A percentile compares a stretch with the other conserved stretches of the same genome.
These are phyloP conservation scores for Artemisia princeps DNA, from an alignment of 140 eudicot species.

Conservation along the genomic window DNA sequence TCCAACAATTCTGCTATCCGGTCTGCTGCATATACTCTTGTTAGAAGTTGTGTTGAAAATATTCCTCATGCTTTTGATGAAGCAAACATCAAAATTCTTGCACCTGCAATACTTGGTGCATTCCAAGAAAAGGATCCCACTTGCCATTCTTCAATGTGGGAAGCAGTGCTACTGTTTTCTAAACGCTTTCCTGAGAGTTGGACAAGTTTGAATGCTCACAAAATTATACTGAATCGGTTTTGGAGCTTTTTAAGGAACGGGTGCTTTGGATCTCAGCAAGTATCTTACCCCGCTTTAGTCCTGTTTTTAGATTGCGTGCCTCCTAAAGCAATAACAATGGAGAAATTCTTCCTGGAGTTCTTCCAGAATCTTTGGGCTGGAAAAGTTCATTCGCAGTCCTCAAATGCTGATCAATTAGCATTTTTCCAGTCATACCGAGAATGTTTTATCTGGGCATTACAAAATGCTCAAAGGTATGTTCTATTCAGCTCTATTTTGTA, in stretches of 20 bases:
- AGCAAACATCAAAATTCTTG: conserved; percentile 46
- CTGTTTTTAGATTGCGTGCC: conserved; percentile 64
- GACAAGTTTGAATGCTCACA: conserved; percentile 52
- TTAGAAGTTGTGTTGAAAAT: conserved; percentile 61
- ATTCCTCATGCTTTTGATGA: conserved; percentile 55
- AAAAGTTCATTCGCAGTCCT: conserved; percentile 43
- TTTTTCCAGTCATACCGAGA: conserved; percentile 60
- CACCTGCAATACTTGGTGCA: conserved; percentile 68
- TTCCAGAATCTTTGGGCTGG: conserved; percentile 84
- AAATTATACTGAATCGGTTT: conserved; percentile 47
- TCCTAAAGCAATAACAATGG: conserved; percentile 35
- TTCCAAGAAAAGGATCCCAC: conserved; percentile 73
- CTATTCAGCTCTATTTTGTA: not conserved
- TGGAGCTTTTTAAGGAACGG: conserved; percentile 73
- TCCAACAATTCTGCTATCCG: conserved; percentile 58
- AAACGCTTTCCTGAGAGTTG: conserved; percentile 67
- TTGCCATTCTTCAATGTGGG: conserved; percentile 95
- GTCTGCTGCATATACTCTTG: conserved; percentile 66
- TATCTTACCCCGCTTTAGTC: conserved; percentile 82
- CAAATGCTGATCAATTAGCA: conserved; percentile 41
- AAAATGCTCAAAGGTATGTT: conserved; percentile 62
- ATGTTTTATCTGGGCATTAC: conserved; percentile 64
- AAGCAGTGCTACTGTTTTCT: conserved; percentile 51
- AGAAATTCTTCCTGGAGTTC: conserved; percentile 58
- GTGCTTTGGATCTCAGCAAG: conserved; percentile 92